These are phyloP conservation scores for Penicillium corylophilum DNA, from an alignment of 2,329 filamentous ascomycete species.

Conservation along the genomic window DNA sequence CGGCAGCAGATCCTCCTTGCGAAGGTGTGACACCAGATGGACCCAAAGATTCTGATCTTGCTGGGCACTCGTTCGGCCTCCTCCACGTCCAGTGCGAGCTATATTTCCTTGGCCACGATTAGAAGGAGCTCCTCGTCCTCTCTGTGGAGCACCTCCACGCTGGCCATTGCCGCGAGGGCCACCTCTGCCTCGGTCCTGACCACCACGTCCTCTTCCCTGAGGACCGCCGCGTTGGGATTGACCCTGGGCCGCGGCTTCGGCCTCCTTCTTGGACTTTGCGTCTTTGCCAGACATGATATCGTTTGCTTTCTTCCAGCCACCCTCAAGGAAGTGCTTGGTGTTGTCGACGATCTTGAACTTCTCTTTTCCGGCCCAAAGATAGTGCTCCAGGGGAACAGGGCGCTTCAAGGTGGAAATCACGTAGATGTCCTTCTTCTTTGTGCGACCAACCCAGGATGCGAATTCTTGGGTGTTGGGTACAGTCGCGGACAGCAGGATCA, in stretches of 20 bases:
- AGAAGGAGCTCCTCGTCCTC: slow-evolving; percentile 53
- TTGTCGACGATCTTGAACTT: slow-evolving; percentile 94
- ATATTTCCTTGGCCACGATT: slow-evolving; percentile 75
- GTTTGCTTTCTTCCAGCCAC: slow-evolving; percentile 93
- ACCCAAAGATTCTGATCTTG: slow-evolving; percentile 98
- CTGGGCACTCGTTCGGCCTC: slow-evolving; percentile 81
- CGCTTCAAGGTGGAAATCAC: slow-evolving; percentile 97
- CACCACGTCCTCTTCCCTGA: slow-evolving; percentile 55
- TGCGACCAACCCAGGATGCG: slow-evolving; percentile 95
- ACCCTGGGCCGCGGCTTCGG: slow-evolving; percentile 51
- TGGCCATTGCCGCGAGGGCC: slow-evolving; percentile 44
- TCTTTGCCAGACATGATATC: slow-evolving; percentile 77
- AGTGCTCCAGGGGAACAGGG: slow-evolving; percentile 92
- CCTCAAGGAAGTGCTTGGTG: slow-evolving; percentile 87
- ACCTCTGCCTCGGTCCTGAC: slow-evolving; percentile 52
- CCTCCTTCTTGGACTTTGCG: slow-evolving; percentile 56
- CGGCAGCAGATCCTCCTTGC: slow-evolving; percentile 81
- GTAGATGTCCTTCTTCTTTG: slow-evolving; percentile 98
- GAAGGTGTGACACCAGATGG: slow-evolving; percentile 86
- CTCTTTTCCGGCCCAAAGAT: slow-evolving; percentile 88
- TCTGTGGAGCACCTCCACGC: slow-evolving; percentile 39
- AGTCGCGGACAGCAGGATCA: slow-evolving; percentile 92
- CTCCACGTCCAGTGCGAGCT: slow-evolving; percentile 79
- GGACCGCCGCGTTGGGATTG: slow-evolving; percentile 54
- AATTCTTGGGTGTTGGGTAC: slow-evolving; percentile 98